Percentiles rank a stretch among this genome's conserved stretches.
Conservation (phyloP, 352 stramenopile species). For the Globisporangium carolinianum region DNA sequence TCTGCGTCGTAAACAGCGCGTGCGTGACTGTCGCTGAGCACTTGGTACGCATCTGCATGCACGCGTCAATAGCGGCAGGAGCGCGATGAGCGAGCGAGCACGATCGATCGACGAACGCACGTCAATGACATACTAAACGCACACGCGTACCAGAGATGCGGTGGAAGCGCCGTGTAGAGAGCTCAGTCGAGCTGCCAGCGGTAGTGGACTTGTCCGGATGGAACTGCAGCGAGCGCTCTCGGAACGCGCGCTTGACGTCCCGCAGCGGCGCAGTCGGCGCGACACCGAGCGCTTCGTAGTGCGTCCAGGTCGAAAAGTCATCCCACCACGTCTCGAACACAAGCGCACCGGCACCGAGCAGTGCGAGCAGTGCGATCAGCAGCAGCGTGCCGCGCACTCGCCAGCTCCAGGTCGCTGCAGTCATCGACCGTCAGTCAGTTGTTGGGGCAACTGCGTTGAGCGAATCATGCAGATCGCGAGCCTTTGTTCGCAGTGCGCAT, state of each 20-base stretch:
- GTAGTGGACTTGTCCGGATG: slow-evolving; percentile 66
- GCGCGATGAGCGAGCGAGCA: no score
- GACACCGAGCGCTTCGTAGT: slow-evolving; percentile 37
- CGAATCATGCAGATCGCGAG: no score
- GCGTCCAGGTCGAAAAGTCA: slow-evolving; percentile 27
- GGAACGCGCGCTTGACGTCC: slow-evolving; percentile 56
- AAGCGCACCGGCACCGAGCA: slow-evolving; percentile 2
- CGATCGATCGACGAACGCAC: no score
- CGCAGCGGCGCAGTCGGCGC: slow-evolving; percentile 11
- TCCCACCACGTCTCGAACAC: slow-evolving; percentile 26
- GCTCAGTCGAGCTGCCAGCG: slow-evolving; percentile 12
- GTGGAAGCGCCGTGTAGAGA: slow-evolving; percentile 27
- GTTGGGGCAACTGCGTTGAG: no score
- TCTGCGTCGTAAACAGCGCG: slow-evolving; percentile 22
- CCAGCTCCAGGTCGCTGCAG: not conserved
- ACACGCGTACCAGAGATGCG: slow-evolving; percentile 21
- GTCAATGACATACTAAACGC: not conserved
- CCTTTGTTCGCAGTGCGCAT: not conserved
- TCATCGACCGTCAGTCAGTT: no score
- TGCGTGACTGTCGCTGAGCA: slow-evolving; percentile 17
- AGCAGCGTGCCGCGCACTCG: slow-evolving; percentile 1
- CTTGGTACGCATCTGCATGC: slow-evolving; percentile 22
- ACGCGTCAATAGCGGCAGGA: not conserved
- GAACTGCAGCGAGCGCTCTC: slow-evolving; percentile 61
- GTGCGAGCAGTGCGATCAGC: slow-evolving; percentile 5